phyloP scores from a whole-genome alignment of 768 basidiomycete genomes.

The Jaapia argillacea region DNA sequence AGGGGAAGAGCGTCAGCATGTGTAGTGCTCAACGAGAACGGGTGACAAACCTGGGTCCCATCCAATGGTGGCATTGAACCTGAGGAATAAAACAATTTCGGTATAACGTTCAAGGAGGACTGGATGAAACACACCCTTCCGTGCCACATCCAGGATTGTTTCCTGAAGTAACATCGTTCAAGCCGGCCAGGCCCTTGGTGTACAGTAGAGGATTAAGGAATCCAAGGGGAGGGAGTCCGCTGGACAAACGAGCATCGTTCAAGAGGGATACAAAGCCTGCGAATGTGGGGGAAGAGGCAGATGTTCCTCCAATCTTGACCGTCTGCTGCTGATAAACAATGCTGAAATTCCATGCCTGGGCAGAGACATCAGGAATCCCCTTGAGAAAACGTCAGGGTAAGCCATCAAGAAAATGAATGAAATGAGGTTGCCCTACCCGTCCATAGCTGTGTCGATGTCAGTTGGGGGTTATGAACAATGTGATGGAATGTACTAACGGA shows the following conservation, averaged over 20 bases:
- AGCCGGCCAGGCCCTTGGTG: constrained; percentile 22
- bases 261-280: constrained; percentile 34
- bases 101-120: constrained; percentile 1
- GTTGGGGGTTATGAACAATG: neutral
- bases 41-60: constrained; percentile 57
- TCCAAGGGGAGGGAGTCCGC: constrained; percentile 36
- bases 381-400: constrained; percentile 11
- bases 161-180: constrained; percentile 53
- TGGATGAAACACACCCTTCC: constrained; percentile 28
- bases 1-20: too few species aligned
- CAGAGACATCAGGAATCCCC: constrained; percentile 61
- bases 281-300: constrained; percentile 55
- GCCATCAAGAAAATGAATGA: neutral
- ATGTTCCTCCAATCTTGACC: constrained; percentile 46
- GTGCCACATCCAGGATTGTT: constrained; percentile 55
- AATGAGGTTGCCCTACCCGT: constrained; percentile 31
- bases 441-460: constrained; percentile 27
- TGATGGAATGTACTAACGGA: constrained; percentile 24
- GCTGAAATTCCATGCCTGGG: constrained; percentile 40
- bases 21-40: too few species aligned
- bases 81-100: neutral
- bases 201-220: constrained; percentile 63
- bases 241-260: constrained; percentile 47
- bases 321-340: constrained; percentile 33
- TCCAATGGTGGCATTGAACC: constrained; percentile 33